These are phyloP conservation scores for Scenedesmus sp. DNA, from an alignment of 163 green algal species.

Conservation along the genomic window DNA sequence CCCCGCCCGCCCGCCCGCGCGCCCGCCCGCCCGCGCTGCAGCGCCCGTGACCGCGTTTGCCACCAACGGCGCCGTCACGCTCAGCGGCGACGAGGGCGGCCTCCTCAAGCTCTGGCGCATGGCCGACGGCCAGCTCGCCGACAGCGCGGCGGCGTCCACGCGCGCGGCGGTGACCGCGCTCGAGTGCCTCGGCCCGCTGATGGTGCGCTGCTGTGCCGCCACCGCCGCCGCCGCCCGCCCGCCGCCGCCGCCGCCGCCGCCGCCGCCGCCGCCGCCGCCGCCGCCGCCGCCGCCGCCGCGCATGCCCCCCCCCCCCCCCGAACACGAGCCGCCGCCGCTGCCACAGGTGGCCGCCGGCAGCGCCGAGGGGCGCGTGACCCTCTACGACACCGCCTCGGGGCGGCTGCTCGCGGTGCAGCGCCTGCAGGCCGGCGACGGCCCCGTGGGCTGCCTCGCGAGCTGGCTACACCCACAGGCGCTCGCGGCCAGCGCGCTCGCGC, in stretches of 20 bases:
- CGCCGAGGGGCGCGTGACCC: background rate
- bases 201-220: constrained; percentile 13
- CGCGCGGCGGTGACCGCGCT: constrained; percentile 11
- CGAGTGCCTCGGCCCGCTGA: constrained; percentile 8
- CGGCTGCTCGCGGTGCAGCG: constrained; percentile 44
- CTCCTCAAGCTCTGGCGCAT: constrained; percentile 30
- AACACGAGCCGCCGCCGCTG: background rate
- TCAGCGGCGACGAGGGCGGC: constrained; percentile 21
- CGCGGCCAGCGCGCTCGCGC: background rate
- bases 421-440: constrained; percentile 12
- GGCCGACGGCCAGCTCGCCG: constrained; percentile 37
- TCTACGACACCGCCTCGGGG: constrained; percentile 29
- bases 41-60: constrained; percentile 1
- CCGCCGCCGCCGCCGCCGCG: background rate
- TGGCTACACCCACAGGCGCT: constrained; percentile 11
- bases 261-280: background rate
- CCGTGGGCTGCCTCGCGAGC: constrained; percentile 20
- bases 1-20: background rate
- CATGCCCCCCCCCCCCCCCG: too few species aligned
- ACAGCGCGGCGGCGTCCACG: background rate
- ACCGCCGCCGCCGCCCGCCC: too few species aligned
- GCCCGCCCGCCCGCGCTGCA: background rate
- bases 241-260: too few species aligned
- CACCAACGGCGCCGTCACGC: constrained; percentile 34
- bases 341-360: constrained; percentile 31